Conservation (phyloP, 2,329 filamentous ascomycete species). For the Delphinella strobiligena region DNA sequence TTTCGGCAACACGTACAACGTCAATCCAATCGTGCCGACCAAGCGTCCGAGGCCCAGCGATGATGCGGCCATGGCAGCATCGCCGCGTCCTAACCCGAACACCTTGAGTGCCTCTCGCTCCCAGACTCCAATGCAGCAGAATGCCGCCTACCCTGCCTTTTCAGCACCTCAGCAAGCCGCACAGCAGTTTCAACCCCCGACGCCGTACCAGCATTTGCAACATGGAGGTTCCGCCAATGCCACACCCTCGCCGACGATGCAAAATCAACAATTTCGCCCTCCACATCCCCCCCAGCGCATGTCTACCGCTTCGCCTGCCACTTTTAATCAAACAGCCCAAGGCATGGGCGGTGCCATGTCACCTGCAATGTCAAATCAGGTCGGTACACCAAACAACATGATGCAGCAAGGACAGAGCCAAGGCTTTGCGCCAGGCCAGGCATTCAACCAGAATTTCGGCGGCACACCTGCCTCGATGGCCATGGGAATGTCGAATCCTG, state of each 20-base stretch:
- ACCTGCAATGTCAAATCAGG: conserved; percentile 63
- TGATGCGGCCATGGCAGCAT: conserved; percentile 58
- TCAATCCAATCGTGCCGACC: conserved; percentile 75
- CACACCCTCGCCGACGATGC: conserved; percentile 87
- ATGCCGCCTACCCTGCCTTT: conserved; percentile 3
- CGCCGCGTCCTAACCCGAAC: conserved; percentile 2
- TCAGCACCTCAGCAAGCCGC: conserved; percentile 33
- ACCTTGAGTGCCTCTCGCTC: conserved; percentile 62
- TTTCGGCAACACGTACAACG: conserved; percentile 71
- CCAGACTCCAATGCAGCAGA: conserved; percentile 56
- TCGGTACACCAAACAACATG: conserved; percentile 20
- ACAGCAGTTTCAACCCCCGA: conserved; percentile 51
- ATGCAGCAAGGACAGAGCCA: conserved; percentile 4
- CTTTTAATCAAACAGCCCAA: conserved; percentile 67
- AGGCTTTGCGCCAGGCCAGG: conserved; percentile 46
- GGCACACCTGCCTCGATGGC: conserved; percentile 10
- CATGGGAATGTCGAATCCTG: conserved; percentile 15
- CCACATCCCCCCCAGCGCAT: conserved; percentile 60
- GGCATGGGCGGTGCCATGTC: conserved; percentile 63
- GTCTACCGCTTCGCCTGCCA: conserved; percentile 83
- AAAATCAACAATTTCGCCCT: conserved; percentile 59
- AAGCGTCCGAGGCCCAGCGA: conserved; percentile 74
- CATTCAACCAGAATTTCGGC: conserved; percentile 25
- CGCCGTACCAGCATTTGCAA: conserved; percentile 70
- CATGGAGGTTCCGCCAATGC: conserved; percentile 71